phyloP scores from a whole-genome alignment of 805 yeast species.

The Candida nonsorbophila region DNA sequence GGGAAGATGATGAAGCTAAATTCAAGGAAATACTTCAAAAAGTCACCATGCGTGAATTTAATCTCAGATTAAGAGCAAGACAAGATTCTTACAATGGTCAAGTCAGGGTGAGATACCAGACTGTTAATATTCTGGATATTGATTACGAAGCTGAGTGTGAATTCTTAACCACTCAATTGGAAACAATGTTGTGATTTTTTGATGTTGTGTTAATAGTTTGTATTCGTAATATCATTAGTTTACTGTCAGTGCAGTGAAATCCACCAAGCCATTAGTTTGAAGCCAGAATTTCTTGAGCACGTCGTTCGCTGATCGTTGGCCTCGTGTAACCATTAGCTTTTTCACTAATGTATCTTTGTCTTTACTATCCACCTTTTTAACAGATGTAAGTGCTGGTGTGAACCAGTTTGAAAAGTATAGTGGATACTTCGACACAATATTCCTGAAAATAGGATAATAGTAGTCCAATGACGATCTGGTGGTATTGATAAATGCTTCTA shows the following conservation, averaged over 20 bases:
- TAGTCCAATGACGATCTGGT: slow-evolving; percentile 58
- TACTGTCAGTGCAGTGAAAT: slow-evolving; percentile 17
- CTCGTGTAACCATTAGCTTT: slow-evolving; percentile 58
- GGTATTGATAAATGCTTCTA: slow-evolving; percentile 31
- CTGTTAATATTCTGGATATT: slow-evolving; percentile 45
- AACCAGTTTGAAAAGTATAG: slow-evolving; percentile 46
- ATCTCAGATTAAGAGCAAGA: slow-evolving; percentile 74
- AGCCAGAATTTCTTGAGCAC: slow-evolving; percentile 64
- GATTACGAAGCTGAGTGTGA: slow-evolving; percentile 60
- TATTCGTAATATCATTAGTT: neutral
- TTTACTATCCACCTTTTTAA: slow-evolving; percentile 18
- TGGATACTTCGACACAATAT: slow-evolving; percentile 43
- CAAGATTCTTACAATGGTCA: slow-evolving; percentile 81
- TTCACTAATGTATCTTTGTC: slow-evolving; percentile 40
- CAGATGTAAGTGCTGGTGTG: slow-evolving; percentile 5
- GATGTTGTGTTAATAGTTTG: too few species aligned
- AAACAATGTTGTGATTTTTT: slow-evolving; percentile 15
- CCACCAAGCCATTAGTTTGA: slow-evolving; percentile 49
- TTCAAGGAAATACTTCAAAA: slow-evolving; percentile 43
- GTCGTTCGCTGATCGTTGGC: slow-evolving; percentile 55
- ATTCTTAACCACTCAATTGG: slow-evolving; percentile 44
- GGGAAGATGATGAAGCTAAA: slow-evolving; percentile 37
- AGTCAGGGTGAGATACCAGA: slow-evolving; percentile 70
- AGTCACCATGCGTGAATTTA: slow-evolving; percentile 60
- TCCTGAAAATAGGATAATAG: slow-evolving; percentile 49